These are phyloP conservation scores for Pseudogymnoascus sp. DNA, from an alignment of 2,329 filamentous ascomycete genomes.

Conservation along the genomic window DNA sequence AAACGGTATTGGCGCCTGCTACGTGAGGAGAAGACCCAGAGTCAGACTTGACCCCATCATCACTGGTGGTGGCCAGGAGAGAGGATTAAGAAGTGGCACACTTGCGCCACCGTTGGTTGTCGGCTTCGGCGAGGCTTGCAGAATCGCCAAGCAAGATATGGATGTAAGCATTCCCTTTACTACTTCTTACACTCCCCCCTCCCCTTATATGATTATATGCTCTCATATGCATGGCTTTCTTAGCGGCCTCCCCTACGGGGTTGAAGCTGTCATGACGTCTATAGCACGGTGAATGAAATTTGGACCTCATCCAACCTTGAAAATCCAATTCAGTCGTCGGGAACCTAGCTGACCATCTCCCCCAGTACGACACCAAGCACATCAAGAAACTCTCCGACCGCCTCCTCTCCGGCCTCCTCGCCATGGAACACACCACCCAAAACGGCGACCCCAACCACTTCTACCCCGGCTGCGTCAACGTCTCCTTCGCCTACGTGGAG, in stretches of 20 bases:
- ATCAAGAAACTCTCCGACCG: constrained; percentile 76
- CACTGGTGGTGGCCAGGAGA: constrained; percentile 90
- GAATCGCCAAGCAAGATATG: constrained; percentile 85
- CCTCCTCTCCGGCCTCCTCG: constrained; percentile 69
- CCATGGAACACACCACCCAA: constrained; percentile 84
- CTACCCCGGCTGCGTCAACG: constrained; percentile 95
- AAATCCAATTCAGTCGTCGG: not conserved
- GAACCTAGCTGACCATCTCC: constrained; percentile 25
- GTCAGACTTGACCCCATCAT: constrained; percentile 95
- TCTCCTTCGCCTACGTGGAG: constrained; percentile 97
- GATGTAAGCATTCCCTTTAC: constrained; percentile 52
- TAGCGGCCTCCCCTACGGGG: constrained; percentile 47
- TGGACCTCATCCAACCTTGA: constrained; percentile 9
- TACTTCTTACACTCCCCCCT: constrained; percentile 11
- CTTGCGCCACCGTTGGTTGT: constrained; percentile 81
- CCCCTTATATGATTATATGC: constrained; percentile 63
- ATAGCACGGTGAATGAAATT: constrained; percentile 59
- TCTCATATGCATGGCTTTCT: constrained; percentile 87
- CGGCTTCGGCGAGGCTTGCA: constrained; percentile 91
- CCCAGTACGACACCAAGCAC: constrained; percentile 82
- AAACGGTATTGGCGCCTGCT: constrained; percentile 95
- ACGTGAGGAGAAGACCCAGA: constrained; percentile 81
- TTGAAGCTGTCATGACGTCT: constrained; percentile 30
- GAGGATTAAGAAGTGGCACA: constrained; percentile 89
- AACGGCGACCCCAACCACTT: constrained; percentile 79